Evolutionary conservation across 495 filamentous ascomycete species (phyloP).

Genomic region (Neurospora sp.): DNA sequence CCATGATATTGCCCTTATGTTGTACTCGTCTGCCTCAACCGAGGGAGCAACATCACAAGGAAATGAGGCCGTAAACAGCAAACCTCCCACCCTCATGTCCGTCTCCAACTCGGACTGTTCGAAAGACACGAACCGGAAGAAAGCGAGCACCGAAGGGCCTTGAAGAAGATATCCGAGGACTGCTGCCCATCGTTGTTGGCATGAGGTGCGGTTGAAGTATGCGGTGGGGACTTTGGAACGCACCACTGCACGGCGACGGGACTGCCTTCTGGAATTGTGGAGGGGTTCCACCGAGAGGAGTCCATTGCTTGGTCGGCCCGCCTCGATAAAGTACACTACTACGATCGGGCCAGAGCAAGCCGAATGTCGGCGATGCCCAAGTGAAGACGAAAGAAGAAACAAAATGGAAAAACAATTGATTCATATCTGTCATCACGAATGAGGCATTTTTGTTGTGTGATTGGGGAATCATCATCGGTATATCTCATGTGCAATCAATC

Average conservation of each 20-base stretch:
- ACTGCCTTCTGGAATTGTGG: background rate
- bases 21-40: background rate
- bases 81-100: background rate
- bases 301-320: background rate
- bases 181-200: background rate
- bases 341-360: background rate
- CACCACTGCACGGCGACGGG: background rate
- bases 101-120: background rate
- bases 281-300: background rate
- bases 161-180: background rate
- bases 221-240: background rate
- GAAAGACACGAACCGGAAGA: background rate
- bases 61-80: background rate
- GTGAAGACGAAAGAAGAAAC: background rate
- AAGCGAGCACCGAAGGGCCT: background rate
- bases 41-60: background rate
- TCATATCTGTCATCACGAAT: background rate
- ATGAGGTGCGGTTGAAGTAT: background rate
- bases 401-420: background rate
- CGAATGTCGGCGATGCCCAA: background rate
- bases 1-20: background rate
- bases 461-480: background rate
- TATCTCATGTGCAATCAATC: background rate
- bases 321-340: background rate
- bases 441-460: background rate